Evolutionary conservation across 2,329 filamentous ascomycete species (phyloP), one percentile per base, ranked within the genome.

Genomic region (Colletotrichum coccodes): DNA sequence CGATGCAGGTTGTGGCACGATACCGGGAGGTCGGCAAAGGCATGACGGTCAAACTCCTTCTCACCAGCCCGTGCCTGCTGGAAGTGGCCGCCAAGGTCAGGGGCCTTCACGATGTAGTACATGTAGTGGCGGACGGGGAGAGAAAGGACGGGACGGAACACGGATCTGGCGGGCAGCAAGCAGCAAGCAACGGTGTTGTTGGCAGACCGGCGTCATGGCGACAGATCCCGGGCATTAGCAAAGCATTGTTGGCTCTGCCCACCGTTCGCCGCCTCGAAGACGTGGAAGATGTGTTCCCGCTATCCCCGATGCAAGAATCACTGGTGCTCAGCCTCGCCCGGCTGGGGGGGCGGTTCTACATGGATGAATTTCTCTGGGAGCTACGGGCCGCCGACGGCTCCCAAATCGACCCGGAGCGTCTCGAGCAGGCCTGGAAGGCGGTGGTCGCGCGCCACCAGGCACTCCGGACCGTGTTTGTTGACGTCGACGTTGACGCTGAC

Each of bases 1-100:
- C 58, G n/a, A 60, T 60, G 44, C 44, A 60, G 26, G 30, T 60
- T 3, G 58, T 49, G 40, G 40, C 54, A 12, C 54, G 54, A 12
- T 58, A 38, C 23, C 53, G 53, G 38, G 38, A 18, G 16, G 38
- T 42, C 18, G 38, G 38, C 16, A 42, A 42, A 21, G 16, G 38
- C 38, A 42, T 42, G 16, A 42, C 38, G 18, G 38, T 42, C 38
- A 18, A n/a, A 21, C 38, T n/a, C 16, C 38, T 42, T n/a, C 18
- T 42, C 38, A 42, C 16, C 38, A 42, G 38, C 38, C 38, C 16
- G 18, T 42, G 38, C 18, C 38, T 42, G 16, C 38, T 42, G 16
- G 38, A 42, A 42, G 38, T 42, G 18, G 38, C 38, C 38, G 38
- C 38, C 38, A 18, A 42, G 38, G 38, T 42, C 6, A n/a, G 18